These are phyloP conservation scores for Daldinia vernicosa DNA, from an alignment of 495 filamentous ascomycete genomes.

Conservation along the genomic window DNA sequence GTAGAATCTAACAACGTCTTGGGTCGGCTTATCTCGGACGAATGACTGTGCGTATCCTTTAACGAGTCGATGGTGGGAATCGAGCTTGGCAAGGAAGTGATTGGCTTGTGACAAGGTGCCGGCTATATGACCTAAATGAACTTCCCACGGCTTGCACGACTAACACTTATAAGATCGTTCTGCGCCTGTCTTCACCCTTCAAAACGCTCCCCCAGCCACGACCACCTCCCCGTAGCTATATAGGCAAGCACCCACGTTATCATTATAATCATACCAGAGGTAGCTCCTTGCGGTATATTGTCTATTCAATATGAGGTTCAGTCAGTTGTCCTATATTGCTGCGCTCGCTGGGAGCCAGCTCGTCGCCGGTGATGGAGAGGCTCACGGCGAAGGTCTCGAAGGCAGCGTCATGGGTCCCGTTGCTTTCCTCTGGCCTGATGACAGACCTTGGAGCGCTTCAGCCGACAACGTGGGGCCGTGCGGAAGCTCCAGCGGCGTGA, in stretches of 20 bases:
- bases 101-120: constrained; percentile 41
- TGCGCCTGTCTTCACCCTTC: constrained; percentile 16
- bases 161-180: constrained; percentile 34
- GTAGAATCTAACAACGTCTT: constrained; percentile 9
- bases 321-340: constrained; percentile 34
- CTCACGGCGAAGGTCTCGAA: constrained; percentile 45
- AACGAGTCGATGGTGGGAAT: constrained; percentile 12
- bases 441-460: constrained; percentile 56
- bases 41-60: constrained; percentile 32
- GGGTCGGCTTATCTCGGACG: constrained; percentile 39
- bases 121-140: constrained; percentile 43
- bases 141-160: constrained; percentile 22
- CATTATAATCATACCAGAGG: background rate
- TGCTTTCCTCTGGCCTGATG: constrained; percentile 62
- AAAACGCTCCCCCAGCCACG: constrained; percentile 25
- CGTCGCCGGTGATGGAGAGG: constrained; percentile 29
- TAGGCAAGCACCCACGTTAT: constrained; percentile 11
- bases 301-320: constrained; percentile 38
- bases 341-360: constrained; percentile 24
- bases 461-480: constrained; percentile 60
- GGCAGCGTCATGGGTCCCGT: constrained; percentile 59
- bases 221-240: constrained; percentile 9
- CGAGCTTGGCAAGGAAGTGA: constrained; percentile 30
- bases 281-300: constrained; percentile 3
- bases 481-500: constrained; percentile 51